Evolutionary conservation across 2,329 filamentous ascomycete genomes (phyloP).

Genomic region (Stemphylium vesicarium): DNA sequence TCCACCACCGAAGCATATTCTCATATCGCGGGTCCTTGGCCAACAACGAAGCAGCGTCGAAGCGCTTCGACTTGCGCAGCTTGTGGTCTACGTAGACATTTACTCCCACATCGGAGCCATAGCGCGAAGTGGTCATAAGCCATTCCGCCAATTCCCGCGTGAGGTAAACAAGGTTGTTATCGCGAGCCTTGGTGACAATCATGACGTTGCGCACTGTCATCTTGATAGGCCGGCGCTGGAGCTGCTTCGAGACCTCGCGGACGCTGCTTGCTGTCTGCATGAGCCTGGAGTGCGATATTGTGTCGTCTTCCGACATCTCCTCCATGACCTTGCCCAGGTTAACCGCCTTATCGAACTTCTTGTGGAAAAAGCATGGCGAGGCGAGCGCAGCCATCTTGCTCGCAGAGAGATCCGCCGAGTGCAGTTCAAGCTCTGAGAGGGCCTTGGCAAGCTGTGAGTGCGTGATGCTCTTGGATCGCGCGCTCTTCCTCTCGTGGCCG

Average conservation of each 20-base stretch:
- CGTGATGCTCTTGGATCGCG: conserved; percentile 38
- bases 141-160: conserved; percentile 88
- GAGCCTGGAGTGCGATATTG: conserved; percentile 89
- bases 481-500: conserved; percentile 36
- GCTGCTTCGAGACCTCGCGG: conserved; percentile 91
- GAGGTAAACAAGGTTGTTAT: conserved; percentile 88
- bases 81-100: conserved; percentile 99
- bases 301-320: conserved; percentile 87
- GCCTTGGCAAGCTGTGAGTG: conserved; percentile 67
- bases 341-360: conserved; percentile 93
- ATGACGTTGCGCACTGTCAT: conserved; percentile 92
- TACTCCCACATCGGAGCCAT: conserved; percentile 87
- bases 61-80: conserved; percentile 84
- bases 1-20: conserved; percentile 93
- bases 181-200: conserved; percentile 97
- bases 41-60: conserved; percentile 75
- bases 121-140: conserved; percentile 86
- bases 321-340: conserved; percentile 94
- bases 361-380: conserved; percentile 97
- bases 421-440: conserved; percentile 59
- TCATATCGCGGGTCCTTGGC: conserved; percentile 77
- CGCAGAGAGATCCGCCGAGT: conserved; percentile 51
- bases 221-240: conserved; percentile 90
- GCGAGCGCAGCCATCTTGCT: conserved; percentile 71
- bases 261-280: conserved; percentile 96